Percentiles rank a stretch among this genome's conserved stretches.
Evolutionary conservation across 129 eudicot genomes (phyloP).

Genomic region (Lactuca sativa): DNA sequence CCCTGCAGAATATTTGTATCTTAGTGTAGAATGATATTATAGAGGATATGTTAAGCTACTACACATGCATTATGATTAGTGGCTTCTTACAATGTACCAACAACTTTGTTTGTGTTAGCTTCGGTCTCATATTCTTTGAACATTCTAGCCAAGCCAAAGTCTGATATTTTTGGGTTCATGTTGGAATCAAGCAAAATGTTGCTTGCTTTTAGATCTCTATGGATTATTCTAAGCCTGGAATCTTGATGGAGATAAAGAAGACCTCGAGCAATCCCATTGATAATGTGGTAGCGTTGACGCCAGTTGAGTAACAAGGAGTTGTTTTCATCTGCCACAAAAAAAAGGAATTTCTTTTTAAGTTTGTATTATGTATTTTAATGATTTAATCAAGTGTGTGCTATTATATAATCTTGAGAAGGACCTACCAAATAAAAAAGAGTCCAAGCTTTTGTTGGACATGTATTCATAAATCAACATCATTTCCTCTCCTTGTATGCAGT

Average conservation of each 20-base stretch:
- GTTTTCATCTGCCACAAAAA: slow-evolving; percentile 13
- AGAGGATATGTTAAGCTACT: not conserved
- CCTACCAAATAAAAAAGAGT: slow-evolving; percentile 27
- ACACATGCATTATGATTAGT: not conserved
- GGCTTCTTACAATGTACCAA: slow-evolving; percentile 42
- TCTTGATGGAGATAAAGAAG: slow-evolving; percentile 50
- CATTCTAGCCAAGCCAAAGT: slow-evolving; percentile 46
- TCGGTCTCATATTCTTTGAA: slow-evolving; percentile 31
- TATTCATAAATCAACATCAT: slow-evolving; percentile 32
- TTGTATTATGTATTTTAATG: not conserved
- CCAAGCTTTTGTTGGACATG: slow-evolving; percentile 34
- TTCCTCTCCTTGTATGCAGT: slow-evolving; percentile 29
- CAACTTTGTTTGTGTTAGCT: slow-evolving; percentile 35
- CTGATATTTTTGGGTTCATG: slow-evolving; percentile 44
- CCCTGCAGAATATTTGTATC: slow-evolving; percentile 6
- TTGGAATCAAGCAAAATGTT: slow-evolving; percentile 37
- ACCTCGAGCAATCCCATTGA: slow-evolving; percentile 45
- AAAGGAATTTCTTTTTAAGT: not conserved
- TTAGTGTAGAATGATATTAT: not conserved
- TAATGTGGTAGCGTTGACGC: slow-evolving; percentile 40
- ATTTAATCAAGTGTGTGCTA: not conserved
- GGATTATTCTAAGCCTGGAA: slow-evolving; percentile 33
- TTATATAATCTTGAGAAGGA: slow-evolving; percentile 8
- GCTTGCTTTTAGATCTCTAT: slow-evolving; percentile 42
- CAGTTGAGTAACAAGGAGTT: slow-evolving; percentile 27